phyloP scores from a whole-genome alignment of 495 filamentous ascomycete species.

The Rusavskia elegans region DNA sequence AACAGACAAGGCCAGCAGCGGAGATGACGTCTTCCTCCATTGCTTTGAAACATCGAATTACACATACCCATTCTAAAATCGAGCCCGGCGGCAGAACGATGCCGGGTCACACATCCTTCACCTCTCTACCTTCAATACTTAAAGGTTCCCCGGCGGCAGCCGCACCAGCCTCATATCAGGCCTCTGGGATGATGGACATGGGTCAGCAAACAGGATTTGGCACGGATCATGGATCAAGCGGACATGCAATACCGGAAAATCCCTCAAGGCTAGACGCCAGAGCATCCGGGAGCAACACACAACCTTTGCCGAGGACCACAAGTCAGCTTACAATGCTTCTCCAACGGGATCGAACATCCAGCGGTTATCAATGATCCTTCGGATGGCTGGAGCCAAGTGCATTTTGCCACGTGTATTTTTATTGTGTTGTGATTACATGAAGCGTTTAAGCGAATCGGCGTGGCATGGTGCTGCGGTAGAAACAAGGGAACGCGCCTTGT shows the following conservation, averaged over 20 bases:
- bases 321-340: slow-evolving; percentile 16
- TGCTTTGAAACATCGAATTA: not conserved
- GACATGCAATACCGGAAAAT: not conserved
- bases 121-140: not conserved
- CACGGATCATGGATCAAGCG: not conserved
- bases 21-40: no score
- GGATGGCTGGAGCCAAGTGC: not conserved
- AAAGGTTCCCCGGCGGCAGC: not conserved
- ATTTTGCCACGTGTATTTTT: no score
- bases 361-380: not conserved
- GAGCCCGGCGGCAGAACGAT: not conserved
- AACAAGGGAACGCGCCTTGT: no score
- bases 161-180: slow-evolving; percentile 11
- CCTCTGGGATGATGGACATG: slow-evolving; percentile 5
- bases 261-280: not conserved
- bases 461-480: no score
- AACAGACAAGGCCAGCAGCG: no score
- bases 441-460: no score
- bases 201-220: not conserved
- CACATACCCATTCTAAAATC: not conserved
- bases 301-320: slow-evolving; percentile 13
- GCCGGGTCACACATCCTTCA: not conserved
- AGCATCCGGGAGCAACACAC: not conserved
- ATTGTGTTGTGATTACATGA: no score
- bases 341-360: slow-evolving; percentile 2